A percentile compares a stretch with the other conserved stretches of the same genome.
Evolutionary conservation across 192 early-diverging fungal genomes (phyloP).

Genomic region (Piromyces sp.): DNA sequence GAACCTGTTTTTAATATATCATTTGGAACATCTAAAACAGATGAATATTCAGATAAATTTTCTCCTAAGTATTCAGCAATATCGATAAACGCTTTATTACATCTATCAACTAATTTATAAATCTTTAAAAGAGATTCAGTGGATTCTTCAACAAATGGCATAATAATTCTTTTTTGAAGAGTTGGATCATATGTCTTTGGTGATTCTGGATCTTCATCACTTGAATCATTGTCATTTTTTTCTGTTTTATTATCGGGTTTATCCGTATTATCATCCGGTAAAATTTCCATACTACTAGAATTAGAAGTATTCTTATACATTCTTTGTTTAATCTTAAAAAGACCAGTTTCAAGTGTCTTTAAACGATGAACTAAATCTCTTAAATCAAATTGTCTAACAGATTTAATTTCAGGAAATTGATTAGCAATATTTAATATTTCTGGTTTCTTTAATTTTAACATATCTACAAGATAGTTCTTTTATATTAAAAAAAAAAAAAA

Average conservation of each 20-base stretch:
- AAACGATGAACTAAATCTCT: constrained; percentile 12
- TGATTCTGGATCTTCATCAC: not conserved
- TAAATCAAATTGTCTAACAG: constrained; percentile 19
- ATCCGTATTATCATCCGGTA: not conserved
- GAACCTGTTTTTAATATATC: not conserved
- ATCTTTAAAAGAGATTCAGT: not conserved
- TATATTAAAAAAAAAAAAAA: not conserved
- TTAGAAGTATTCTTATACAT: not conserved
- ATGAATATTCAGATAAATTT: not conserved
- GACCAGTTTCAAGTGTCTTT: constrained; percentile 1
- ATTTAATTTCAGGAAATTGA: constrained; percentile 15
- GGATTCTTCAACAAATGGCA: not conserved
- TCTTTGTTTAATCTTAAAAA: not conserved
- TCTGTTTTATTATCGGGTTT: not conserved
- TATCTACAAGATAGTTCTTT: constrained; percentile 28
- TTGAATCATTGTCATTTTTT: not conserved
- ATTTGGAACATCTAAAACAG: not conserved
- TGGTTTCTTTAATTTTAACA: constrained; percentile 16
- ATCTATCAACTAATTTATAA: not conserved
- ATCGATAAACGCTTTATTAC: not conserved
- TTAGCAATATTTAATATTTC: constrained; percentile 21
- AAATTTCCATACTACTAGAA: not conserved
- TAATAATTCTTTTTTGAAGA: not conserved
- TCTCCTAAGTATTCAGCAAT: not conserved
- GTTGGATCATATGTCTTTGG: not conserved